Evolutionary conservation across 768 basidiomycete species (phyloP).

Genomic region (Dioszegia aurantiaca): DNA sequence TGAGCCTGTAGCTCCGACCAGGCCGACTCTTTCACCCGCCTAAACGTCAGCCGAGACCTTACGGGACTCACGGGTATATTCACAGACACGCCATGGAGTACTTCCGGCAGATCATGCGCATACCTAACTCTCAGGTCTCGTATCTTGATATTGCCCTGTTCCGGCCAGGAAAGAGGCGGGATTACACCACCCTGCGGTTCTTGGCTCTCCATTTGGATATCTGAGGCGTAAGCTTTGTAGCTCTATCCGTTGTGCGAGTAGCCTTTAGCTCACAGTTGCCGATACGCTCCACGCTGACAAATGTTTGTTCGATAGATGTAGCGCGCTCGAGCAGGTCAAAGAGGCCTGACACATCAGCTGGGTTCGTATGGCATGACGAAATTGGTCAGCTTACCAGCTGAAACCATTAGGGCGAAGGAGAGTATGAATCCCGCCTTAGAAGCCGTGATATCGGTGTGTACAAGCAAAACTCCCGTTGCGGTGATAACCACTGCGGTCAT

Average conservation of each 20-base stretch:
- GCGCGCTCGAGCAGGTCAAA: slow-evolving; percentile 37
- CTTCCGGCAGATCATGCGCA: slow-evolving; percentile 45
- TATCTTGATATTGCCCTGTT: slow-evolving; percentile 33
- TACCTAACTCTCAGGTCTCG: slow-evolving; percentile 42
- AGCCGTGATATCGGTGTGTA: slow-evolving; percentile 29
- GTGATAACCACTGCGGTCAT: slow-evolving; percentile 37
- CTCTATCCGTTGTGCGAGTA: no score
- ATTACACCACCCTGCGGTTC: slow-evolving; percentile 24
- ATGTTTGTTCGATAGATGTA: slow-evolving; percentile 43
- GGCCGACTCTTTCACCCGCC: slow-evolving; percentile 45
- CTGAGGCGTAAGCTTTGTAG: slow-evolving; percentile 14
- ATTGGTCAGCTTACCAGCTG: slow-evolving; percentile 20
- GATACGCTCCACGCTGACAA: slow-evolving; percentile 50
- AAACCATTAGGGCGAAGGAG: slow-evolving; percentile 37
- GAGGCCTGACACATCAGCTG: slow-evolving; percentile 21
- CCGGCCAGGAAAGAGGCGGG: slow-evolving; percentile 41
- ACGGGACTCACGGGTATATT: slow-evolving; percentile 29
- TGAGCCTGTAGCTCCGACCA: slow-evolving; percentile 47
- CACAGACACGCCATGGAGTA: slow-evolving; percentile 43
- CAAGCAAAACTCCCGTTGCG: slow-evolving; percentile 38
- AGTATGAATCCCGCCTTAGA: slow-evolving; percentile 47
- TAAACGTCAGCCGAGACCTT: slow-evolving; percentile 11
- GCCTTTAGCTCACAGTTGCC: slow-evolving; percentile 36
- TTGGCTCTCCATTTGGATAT: slow-evolving; percentile 31
- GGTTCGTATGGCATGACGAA: neutral